Evolutionary conservation across 495 filamentous ascomycete genomes (phyloP).

Genomic region (Neurospora pannonica): DNA sequence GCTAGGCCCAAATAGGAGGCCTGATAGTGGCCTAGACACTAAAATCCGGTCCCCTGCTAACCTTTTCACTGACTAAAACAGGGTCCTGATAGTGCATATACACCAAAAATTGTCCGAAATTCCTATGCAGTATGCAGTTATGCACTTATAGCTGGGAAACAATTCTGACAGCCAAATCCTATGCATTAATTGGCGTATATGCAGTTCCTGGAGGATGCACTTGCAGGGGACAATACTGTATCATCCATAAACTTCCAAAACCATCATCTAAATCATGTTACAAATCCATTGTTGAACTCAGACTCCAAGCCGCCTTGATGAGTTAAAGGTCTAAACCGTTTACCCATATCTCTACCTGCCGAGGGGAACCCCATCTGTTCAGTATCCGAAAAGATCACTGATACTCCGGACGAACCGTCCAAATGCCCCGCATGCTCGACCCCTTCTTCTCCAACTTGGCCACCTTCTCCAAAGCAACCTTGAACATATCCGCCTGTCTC

Average conservation of each 20-base stretch:
- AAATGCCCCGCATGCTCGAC: constrained; percentile 33
- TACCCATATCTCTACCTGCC: neutral
- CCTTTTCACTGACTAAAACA: too few species aligned
- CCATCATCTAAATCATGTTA: neutral
- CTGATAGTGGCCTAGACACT: too few species aligned
- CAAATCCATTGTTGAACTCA: neutral
- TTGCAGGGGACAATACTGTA: too few species aligned
- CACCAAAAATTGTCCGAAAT: too few species aligned
- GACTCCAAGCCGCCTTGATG: neutral
- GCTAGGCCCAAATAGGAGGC: too few species aligned
- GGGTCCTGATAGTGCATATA: too few species aligned
- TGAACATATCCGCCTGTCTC: constrained; percentile 37
- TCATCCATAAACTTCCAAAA: neutral
- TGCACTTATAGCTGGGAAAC: too few species aligned
- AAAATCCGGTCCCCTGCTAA: too few species aligned
- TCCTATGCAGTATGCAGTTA: too few species aligned
- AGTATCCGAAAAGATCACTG: neutral
- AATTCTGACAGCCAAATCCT: too few species aligned
- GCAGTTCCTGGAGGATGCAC: too few species aligned
- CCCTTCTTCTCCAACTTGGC: constrained; percentile 38
- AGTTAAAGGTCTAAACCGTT: neutral
- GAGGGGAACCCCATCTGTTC: neutral
- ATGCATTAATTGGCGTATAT: too few species aligned
- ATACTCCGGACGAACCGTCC: constrained; percentile 26
- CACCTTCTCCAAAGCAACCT: constrained; percentile 36